Conservation (phyloP, 768 basidiomycete species). For the Stropharia rugosoannulata region DNA sequence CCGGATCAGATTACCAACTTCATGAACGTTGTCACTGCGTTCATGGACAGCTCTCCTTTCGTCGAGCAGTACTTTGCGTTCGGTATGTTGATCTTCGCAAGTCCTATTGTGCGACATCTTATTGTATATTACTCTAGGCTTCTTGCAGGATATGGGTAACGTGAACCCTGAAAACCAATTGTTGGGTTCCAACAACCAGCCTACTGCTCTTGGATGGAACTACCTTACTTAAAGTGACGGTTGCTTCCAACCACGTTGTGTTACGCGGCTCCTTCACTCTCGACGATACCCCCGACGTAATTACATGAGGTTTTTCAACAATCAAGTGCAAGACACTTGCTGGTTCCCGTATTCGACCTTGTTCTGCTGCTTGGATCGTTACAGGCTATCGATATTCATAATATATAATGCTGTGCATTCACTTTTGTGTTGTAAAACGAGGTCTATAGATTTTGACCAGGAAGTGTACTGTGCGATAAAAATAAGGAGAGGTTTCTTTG, state of each 20-base stretch:
- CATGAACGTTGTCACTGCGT: constrained; percentile 42
- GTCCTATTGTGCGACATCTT: not conserved
- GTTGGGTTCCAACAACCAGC: constrained; percentile 41
- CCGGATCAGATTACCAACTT: constrained; percentile 44
- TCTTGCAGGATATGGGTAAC: constrained; percentile 52
- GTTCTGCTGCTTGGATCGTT: constrained; percentile 19
- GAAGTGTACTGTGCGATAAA: not conserved
- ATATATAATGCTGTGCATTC: constrained; percentile 21
- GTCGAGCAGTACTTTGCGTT: constrained; percentile 53
- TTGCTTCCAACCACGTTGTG: not conserved
- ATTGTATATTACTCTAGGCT: constrained; percentile 34
- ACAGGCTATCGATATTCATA: constrained; percentile 21
- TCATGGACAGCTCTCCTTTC: constrained; percentile 42
- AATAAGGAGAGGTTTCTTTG: not conserved
- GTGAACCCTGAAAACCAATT: constrained; percentile 59
- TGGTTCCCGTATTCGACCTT: constrained; percentile 8
- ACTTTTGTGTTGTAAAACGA: constrained; percentile 5
- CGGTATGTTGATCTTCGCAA: constrained; percentile 41
- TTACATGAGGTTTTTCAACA: constrained; percentile 13
- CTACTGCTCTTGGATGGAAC: constrained; percentile 48
- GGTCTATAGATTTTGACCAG: not conserved
- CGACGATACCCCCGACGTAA: constrained; percentile 25
- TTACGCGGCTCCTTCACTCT: constrained; percentile 9
- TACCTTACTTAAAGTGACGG: constrained; percentile 40
- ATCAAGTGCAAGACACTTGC: constrained; percentile 20